Conservation (phyloP, 2,329 filamentous ascomycete genomes). For the Aureobasidium sp. region DNA sequence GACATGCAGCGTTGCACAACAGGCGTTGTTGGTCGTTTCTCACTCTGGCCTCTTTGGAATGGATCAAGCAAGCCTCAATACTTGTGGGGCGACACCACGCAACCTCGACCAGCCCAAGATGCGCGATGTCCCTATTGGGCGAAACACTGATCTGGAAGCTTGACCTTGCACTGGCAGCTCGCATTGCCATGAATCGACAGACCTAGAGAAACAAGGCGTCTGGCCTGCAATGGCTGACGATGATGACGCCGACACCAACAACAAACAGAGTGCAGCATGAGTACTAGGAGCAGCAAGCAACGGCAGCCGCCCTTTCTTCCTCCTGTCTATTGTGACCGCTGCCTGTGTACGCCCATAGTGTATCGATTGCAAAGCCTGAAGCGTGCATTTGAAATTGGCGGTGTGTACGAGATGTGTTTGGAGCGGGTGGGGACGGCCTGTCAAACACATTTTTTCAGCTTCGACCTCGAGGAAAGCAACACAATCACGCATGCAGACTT, state of each 20-base stretch:
- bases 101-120: slow-evolving; percentile 7
- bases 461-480: slow-evolving; percentile 8
- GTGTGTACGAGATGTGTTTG: slow-evolving; percentile 13
- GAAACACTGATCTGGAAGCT: neutral
- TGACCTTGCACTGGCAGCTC: neutral
- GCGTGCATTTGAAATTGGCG: slow-evolving; percentile 13
- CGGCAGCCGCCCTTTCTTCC: neutral
- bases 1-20: neutral
- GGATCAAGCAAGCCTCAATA: neutral
- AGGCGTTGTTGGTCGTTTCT: slow-evolving; percentile 5
- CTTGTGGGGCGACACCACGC: slow-evolving; percentile 6
- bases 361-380: slow-evolving; percentile 10
- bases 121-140: slow-evolving; percentile 1
- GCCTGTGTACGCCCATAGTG: neutral
- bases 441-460: slow-evolving; percentile 12
- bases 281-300: slow-evolving; percentile 9
- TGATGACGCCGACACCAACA: slow-evolving; percentile 1
- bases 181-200: slow-evolving; percentile 9
- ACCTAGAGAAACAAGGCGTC: slow-evolving; percentile 7
- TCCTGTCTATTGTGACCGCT: slow-evolving; percentile 12
- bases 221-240: slow-evolving; percentile 7
- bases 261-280: slow-evolving; percentile 10
- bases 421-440: slow-evolving; percentile 12
- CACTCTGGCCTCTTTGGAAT: neutral
- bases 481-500: slow-evolving; percentile 14